Conservation (phyloP, 495 filamentous ascomycete genomes). For the Penicillium pulvis region DNA sequence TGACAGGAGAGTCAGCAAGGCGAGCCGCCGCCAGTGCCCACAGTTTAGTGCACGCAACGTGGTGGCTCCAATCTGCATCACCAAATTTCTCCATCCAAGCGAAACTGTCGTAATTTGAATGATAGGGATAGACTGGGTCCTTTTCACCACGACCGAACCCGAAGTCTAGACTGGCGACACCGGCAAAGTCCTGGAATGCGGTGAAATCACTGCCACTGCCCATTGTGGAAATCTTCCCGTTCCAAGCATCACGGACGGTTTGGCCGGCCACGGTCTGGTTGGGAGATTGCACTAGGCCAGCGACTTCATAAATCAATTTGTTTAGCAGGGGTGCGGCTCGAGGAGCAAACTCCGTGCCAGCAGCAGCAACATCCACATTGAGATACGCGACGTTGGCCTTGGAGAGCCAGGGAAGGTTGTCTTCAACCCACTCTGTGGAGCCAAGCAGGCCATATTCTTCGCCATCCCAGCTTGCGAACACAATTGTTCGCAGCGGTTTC, state of each 20-base stretch:
- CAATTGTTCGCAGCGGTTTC: constrained; percentile 75
- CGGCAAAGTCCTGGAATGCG: constrained; percentile 73
- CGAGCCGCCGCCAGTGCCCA: constrained; percentile 53
- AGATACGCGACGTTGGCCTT: constrained; percentile 72
- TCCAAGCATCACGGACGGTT: constrained; percentile 66
- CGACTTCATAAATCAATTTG: constrained; percentile 69
- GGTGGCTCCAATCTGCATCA: constrained; percentile 63
- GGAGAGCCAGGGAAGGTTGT: constrained; percentile 83
- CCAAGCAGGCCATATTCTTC: constrained; percentile 75
- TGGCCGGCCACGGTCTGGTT: constrained; percentile 67
- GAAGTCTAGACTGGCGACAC: constrained; percentile 65
- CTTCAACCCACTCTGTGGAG: constrained; percentile 75
- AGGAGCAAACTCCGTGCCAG: constrained; percentile 49
- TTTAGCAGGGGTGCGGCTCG: constrained; percentile 74
- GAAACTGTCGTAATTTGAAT: constrained; percentile 77
- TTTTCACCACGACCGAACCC: constrained; percentile 50
- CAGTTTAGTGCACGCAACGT: constrained; percentile 60
- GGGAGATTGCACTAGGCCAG: constrained; percentile 71
- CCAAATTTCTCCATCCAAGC: constrained; percentile 74
- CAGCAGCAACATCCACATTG: constrained; percentile 68
- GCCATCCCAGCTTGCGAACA: constrained; percentile 35
- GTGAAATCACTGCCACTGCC: constrained; percentile 75
- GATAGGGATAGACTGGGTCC: constrained; percentile 70
- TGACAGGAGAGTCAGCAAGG: constrained; percentile 49
- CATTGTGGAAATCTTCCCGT: constrained; percentile 63